Evolutionary conservation across 768 basidiomycete genomes (phyloP).

Genomic region (Mycena rebaudengoi): DNA sequence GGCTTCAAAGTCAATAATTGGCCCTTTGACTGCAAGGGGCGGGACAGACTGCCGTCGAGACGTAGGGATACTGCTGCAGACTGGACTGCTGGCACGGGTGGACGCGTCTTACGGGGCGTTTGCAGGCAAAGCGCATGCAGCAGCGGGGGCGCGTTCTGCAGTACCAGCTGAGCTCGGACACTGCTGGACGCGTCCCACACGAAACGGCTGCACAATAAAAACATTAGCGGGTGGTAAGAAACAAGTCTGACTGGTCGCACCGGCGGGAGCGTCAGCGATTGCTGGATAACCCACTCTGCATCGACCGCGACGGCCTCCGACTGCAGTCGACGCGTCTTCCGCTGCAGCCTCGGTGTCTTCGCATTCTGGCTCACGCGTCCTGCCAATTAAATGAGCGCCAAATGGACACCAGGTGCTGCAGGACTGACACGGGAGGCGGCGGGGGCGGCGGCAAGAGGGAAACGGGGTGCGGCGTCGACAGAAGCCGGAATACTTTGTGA

Average conservation of each 20-base stretch:
- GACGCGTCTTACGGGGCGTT: slow-evolving; percentile 47
- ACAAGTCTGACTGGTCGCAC: slow-evolving; percentile 18
- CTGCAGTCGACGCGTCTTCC: slow-evolving; percentile 46
- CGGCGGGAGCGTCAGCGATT: slow-evolving; percentile 28
- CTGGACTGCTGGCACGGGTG: slow-evolving; percentile 43
- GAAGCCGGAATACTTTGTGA: slow-evolving; percentile 56
- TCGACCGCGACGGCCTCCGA: slow-evolving; percentile 53
- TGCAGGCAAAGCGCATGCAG: slow-evolving; percentile 42
- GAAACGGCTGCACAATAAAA: slow-evolving; percentile 10
- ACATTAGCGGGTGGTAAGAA: not conserved
- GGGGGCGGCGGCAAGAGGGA: slow-evolving; percentile 54
- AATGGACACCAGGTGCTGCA: not conserved
- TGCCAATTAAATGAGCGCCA: slow-evolving; percentile 30
- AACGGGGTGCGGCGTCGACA: slow-evolving; percentile 55
- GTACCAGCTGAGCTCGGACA: not conserved
- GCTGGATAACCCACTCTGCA: slow-evolving; percentile 35
- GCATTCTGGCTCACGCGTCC: slow-evolving; percentile 55
- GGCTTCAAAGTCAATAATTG: not conserved
- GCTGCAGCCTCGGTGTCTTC: slow-evolving; percentile 59
- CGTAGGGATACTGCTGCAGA: slow-evolving; percentile 46
- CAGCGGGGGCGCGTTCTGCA: slow-evolving; percentile 30
- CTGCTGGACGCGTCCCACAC: slow-evolving; percentile 21
- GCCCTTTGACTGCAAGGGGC: not conserved
- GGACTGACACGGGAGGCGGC: slow-evolving; percentile 48
- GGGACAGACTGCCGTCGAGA: slow-evolving; percentile 2